A percentile compares a stretch with the other conserved stretches of the same genome.
phyloP scores from a whole-genome alignment of 371 early-diverging fungal genomes.

The Encephalitozoon romaleae region DNA sequence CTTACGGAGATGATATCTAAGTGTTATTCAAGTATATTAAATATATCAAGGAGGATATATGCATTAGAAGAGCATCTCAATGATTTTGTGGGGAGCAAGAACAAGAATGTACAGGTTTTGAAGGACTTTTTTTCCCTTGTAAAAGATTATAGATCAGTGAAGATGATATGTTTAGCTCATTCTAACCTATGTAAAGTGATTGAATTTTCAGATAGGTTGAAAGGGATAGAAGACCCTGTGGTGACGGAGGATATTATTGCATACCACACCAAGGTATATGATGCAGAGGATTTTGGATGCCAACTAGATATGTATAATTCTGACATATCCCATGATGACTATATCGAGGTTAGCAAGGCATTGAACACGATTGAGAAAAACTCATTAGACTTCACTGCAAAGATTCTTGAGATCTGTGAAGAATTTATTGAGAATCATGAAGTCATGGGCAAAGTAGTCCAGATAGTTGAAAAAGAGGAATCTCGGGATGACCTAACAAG shows the following conservation, averaged over 20 bases:
- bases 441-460: not conserved
- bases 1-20: not conserved
- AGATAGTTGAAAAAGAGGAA: conserved; percentile 48
- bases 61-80: conserved; percentile 5
- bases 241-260: conserved; percentile 30
- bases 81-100: conserved; percentile 11
- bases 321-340: conserved; percentile 36
- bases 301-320: conserved; percentile 38
- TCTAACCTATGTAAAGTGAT: conserved; percentile 34
- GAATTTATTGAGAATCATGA: conserved; percentile 41
- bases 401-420: conserved; percentile 17
- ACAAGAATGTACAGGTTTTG: conserved; percentile 27
- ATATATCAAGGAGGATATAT: conserved; percentile 12
- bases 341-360: conserved; percentile 9
- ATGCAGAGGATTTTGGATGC: conserved; percentile 45
- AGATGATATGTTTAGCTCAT: conserved; percentile 39
- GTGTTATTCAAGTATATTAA: conserved; percentile 13
- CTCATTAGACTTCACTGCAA: conserved; percentile 34
- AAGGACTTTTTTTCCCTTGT: conserved; percentile 27
- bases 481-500: conserved; percentile 36
- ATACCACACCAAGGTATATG: conserved; percentile 39
- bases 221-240: not conserved
- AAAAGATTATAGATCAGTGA: conserved; percentile 40
- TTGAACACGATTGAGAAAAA: conserved; percentile 30
- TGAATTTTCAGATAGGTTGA: conserved; percentile 28